Evolutionary conservation across 1,284 basidiomycete species (phyloP), one percentile per base, ranked within the genome.

Genomic region (Wolfiporia cocos): DNA sequence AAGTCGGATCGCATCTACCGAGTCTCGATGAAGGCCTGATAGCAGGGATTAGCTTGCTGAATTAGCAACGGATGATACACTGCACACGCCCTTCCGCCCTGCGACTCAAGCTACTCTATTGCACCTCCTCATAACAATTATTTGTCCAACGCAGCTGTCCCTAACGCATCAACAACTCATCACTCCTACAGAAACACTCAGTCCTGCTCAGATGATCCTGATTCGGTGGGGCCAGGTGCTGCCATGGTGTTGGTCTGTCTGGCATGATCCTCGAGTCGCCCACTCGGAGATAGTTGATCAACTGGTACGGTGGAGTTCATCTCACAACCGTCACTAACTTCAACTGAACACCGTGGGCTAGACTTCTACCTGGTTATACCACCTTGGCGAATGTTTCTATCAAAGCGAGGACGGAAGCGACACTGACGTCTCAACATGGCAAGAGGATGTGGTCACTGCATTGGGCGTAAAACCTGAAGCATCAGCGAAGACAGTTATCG

Each of bases 231-330:
- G 75, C 22, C 46, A 65, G 12, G 59, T 69, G 4, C 54, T 81
- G 3, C 67, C 71, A 2, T 86, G 83, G 81, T 67, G 67, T 43
- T 87, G 84, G 82, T 56, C 54, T n/a, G 58, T 68, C 7, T 85
- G 81, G 78, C 55, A 62, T 33, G 81, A 85, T 52, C 62, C 67
- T 41, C 67, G 74, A 24, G 54, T 65, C 24, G 64, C 69, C 19
- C 60, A 74, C 34, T 63, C 69, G 2, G 78, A 81, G 41, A 63
- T 62, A 14, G 64, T 81, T 23, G 60, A 67, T 7, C 58, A 57
- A 40, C 49, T 82, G 45, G 84, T 85, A 46, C 47, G 71, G 54
- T 3, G 6, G 19, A 21, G 34, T 28, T n/a, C 29, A 22, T 18
- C 20, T 18, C 15, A 41, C 52, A 21, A 46, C 21, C 14, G 20